Base-by-base conservation (phyloP, 2,329 filamentous ascomycete genomes). In the Corinectria fuckeliana region DNA sequence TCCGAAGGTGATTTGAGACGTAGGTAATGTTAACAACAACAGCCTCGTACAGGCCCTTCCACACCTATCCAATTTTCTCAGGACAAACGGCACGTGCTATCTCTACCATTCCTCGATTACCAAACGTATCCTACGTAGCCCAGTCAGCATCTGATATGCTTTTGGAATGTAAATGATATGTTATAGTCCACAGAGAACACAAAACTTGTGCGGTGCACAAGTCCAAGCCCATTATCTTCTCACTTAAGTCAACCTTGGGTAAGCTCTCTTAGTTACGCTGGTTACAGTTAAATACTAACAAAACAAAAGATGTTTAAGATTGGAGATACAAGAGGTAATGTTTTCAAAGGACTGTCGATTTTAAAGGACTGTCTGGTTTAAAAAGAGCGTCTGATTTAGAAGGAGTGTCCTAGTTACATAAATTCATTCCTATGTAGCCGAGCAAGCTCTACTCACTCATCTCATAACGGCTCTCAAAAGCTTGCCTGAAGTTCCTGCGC, bases 401-500 rank as follows among this genome's bases (percentile, higher is more conserved):
- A 32, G 30, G 30, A 32, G 30, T 32, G 30, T 32, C 3, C 30
- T 32, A 32, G 30, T 5, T 32, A 14, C 30, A 32, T 5, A 32
- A 32, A 4, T 32, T 13, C 3, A 32, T 32, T 11, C 30, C 30
- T 32, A 2, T 5, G n/a, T 4, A 2, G n/a, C 30, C 6, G 2
- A 4, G 11, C 30, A 32, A 14, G 1, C 30, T 32, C 6, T 32
- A 4, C 30, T 5, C 5, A 4, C 30, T 5, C 5, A 4, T 32
- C 30, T 32, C 11, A 3, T 4, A 32, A 32, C 2, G 30, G 3
- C 30, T 32, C n/a, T 14, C 11, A 50, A 26, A 56, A 56, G 14
- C 14, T 51, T 11, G 45, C 45, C 45, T 50, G 53, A 4, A 58
- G 56, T n/a, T 55, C 56, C 16, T 58, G 56, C 7, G 50, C 56